Percentiles rank a stretch among this genome's conserved stretches.
Conservation (phyloP, 2,329 filamentous ascomycete genomes). For the Trichoderma citrinoviride region DNA sequence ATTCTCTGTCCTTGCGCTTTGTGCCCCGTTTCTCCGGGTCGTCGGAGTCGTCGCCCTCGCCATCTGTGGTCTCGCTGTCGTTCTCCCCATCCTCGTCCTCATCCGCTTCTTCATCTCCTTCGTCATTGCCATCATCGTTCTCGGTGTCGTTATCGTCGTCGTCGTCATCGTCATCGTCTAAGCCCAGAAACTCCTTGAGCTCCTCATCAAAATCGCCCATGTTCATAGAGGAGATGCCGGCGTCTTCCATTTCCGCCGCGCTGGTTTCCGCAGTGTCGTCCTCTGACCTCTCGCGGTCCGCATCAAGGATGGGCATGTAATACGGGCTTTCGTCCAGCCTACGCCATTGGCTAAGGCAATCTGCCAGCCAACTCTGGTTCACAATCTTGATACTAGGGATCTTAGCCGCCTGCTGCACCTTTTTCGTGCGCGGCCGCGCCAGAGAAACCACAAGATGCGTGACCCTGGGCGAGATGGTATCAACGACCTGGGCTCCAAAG, state of each 20-base stretch:
- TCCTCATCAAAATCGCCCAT: conserved; percentile 65
- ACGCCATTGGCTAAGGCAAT: conserved; percentile 81
- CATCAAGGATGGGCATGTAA: conserved; percentile 69
- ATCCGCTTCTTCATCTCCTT: conserved; percentile 22
- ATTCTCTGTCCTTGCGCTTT: conserved; percentile 36
- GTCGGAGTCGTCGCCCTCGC: conserved; percentile 33
- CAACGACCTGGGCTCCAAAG: conserved; percentile 70
- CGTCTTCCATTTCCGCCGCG: conserved; percentile 34
- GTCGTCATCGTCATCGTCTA: conserved; percentile 50
- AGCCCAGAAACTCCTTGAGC: conserved; percentile 68
- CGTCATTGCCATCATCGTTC: conserved; percentile 29
- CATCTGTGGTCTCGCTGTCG: conserved; percentile 29
- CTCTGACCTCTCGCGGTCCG: conserved; percentile 51
- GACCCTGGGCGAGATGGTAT: conserved; percentile 58
- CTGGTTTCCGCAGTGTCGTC: conserved; percentile 36
- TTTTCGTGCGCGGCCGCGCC: conserved; percentile 75
- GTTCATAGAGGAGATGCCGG: conserved; percentile 39
- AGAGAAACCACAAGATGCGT: conserved; percentile 74
- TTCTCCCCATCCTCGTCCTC: conserved; percentile 21
- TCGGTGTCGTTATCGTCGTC: conserved; percentile 38
- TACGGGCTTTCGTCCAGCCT: conserved; percentile 76
- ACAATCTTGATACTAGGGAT: conserved; percentile 86
- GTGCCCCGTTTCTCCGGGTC: conserved; percentile 29
- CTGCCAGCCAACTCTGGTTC: conserved; percentile 82
- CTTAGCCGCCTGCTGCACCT: conserved; percentile 81